These are phyloP conservation scores for Firmiana major DNA, from an alignment of 345 rosid genomes.

Conservation along the genomic window DNA sequence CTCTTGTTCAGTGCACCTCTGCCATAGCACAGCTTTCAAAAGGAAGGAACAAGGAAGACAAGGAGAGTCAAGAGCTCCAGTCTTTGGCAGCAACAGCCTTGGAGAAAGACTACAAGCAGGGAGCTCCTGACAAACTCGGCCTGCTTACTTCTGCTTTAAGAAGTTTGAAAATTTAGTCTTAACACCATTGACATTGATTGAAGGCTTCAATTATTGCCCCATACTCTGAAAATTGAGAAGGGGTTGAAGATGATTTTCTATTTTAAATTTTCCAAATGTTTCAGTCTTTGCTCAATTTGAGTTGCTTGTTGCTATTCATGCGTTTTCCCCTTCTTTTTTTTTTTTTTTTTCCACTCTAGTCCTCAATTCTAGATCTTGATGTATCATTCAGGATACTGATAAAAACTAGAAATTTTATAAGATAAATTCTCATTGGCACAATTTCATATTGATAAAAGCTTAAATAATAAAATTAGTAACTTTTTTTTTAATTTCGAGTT, in stretches of 20 bases:
- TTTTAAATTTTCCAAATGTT: not conserved
- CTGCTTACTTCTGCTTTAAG: constrained; percentile 63
- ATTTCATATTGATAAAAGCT: not conserved
- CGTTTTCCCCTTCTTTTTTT: not conserved
- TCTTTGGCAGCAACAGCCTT: constrained; percentile 62
- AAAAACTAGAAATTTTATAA: constrained; percentile 11
- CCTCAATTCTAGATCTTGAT: constrained; percentile 14
- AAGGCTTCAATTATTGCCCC: constrained; percentile 16
- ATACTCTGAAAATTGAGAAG: constrained; percentile 9
- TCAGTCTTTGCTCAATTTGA: not conserved
- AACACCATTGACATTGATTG: not conserved
- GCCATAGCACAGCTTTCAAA: constrained; percentile 75
- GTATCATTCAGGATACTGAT: constrained; percentile 10
- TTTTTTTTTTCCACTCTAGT: not conserved
- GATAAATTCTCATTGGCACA: not conserved
- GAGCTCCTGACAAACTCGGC: constrained; percentile 61
- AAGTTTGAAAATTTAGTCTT: constrained; percentile 53
- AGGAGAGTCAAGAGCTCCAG: constrained; percentile 72
- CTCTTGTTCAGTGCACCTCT: constrained; percentile 58
- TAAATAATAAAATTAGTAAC: not conserved
- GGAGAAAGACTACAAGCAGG: constrained; percentile 85
- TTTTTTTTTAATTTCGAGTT: too few species aligned
- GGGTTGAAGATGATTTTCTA: not conserved
- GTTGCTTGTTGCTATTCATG: not conserved
- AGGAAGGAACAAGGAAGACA: constrained; percentile 87